These are phyloP conservation scores for Asclepias syriaca DNA, from an alignment of 257 asterid genomes.

Conservation along the genomic window DNA sequence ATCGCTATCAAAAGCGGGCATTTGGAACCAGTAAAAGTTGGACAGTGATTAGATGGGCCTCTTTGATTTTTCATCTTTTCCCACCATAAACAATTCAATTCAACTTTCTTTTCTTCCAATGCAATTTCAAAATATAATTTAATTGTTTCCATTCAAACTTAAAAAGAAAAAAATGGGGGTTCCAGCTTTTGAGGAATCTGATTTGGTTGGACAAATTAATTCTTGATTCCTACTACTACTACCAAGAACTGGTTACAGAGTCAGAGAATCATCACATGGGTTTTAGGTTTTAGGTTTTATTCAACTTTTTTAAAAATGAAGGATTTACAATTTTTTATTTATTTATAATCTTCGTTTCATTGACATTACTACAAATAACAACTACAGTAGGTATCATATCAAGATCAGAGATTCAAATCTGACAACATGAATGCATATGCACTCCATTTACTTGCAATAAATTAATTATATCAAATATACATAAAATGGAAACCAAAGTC, in stretches of 20 bases:
- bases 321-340: too few relatives aligned
- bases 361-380: not conserved
- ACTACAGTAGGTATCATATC: conserved; percentile 1
- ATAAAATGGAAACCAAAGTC: not conserved
- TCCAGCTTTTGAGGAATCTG: conserved; percentile 2
- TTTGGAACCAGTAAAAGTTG: conserved; percentile 15
- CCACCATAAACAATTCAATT: conserved; percentile 16
- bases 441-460: not conserved
- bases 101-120: not conserved
- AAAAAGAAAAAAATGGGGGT: not conserved
- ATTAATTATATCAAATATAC: not conserved
- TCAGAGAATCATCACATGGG: not conserved
- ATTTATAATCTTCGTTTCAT: too few relatives aligned
- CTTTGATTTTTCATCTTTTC: not conserved
- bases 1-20: conserved; percentile 32
- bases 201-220: not conserved
- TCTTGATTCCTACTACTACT: not conserved
- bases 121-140: not conserved
- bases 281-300: not conserved
- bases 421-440: not conserved
- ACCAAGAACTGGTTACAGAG: not conserved
- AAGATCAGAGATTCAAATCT: conserved; percentile 18
- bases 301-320: not conserved
- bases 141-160: too few relatives aligned
- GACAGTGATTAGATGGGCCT: conserved; percentile 22